A percentile compares a stretch with the other conserved stretches of the same genome.
Evolutionary conservation across 169 alveolate species (phyloP).

Genomic region (Cryptosporidium baileyi): DNA sequence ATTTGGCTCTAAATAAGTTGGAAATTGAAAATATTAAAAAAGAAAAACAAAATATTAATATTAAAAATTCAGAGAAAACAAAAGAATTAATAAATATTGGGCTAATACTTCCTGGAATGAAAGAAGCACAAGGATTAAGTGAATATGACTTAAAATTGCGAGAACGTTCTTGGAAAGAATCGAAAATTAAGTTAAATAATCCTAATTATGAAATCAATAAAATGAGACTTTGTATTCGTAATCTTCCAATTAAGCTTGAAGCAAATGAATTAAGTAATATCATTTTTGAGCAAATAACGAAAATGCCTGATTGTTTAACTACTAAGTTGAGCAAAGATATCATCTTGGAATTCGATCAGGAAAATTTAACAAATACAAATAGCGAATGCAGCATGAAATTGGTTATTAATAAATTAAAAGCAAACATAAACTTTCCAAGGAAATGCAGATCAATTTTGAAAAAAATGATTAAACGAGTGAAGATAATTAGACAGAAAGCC

Average conservation of each 20-base stretch:
- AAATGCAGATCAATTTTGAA: conserved; percentile 3
- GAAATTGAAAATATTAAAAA: conserved; percentile 10
- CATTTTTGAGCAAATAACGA: not conserved
- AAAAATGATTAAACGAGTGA: not conserved
- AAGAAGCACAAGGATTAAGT: conserved; percentile 55
- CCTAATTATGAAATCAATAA: conserved; percentile 44
- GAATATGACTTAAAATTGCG: conserved; percentile 52
- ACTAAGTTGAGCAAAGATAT: not conserved
- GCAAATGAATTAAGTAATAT: not conserved
- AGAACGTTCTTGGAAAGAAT: conserved; percentile 48
- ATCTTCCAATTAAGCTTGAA: conserved; percentile 20
- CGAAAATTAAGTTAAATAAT: conserved; percentile 16
- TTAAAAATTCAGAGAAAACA: not conserved
- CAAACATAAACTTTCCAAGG: not conserved
- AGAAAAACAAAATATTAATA: not conserved
- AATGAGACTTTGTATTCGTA: conserved; percentile 36
- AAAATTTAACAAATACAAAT: not conserved
- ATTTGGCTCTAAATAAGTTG: conserved; percentile 15
- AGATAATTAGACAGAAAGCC: conserved; percentile 28
- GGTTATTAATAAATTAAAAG: not conserved
- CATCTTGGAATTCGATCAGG: conserved; percentile 10
- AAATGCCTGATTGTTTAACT: not conserved
- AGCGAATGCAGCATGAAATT: not conserved
- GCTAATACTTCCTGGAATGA: conserved; percentile 45
- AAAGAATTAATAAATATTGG: conserved; percentile 8